phyloP scores from a whole-genome alignment of 2,329 filamentous ascomycete genomes.

The Alternaria sp. region DNA sequence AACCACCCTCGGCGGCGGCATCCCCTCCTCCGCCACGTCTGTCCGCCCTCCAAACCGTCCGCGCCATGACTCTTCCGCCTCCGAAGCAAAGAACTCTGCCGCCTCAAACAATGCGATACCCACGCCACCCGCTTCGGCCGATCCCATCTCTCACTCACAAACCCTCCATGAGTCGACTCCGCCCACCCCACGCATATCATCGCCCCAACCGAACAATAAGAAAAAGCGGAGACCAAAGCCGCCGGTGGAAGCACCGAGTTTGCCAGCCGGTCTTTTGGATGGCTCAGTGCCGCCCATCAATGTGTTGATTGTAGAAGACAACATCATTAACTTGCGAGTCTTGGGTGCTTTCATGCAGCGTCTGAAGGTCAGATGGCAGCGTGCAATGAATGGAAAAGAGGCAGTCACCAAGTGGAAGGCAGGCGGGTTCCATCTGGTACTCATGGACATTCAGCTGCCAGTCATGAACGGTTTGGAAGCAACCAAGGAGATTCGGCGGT shows the following conservation, averaged over 20 bases:
- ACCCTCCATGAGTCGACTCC: constrained; percentile 51
- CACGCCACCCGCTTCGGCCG: constrained; percentile 58
- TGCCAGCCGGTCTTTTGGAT: constrained; percentile 70
- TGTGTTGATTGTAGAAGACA: constrained; percentile 97
- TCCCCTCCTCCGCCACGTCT: constrained; percentile 50
- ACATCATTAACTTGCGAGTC: constrained; percentile 94
- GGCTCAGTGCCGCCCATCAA: constrained; percentile 93
- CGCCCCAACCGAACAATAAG: constrained; percentile 58
- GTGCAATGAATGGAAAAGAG: constrained; percentile 93
- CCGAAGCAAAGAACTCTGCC: constrained; percentile 52
- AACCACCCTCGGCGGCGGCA: constrained; percentile 61
- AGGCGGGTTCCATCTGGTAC: constrained; percentile 91
- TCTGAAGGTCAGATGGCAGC: constrained; percentile 94
- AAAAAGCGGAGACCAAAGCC: constrained; percentile 51
- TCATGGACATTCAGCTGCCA: constrained; percentile 98
- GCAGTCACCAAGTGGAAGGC: constrained; percentile 91
- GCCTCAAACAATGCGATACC: constrained; percentile 60
- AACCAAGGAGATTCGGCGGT: constrained; percentile 88
- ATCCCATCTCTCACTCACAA: constrained; percentile 49
- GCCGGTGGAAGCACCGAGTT: constrained; percentile 40
- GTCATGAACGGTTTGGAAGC: constrained; percentile 96
- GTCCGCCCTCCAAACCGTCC: constrained; percentile 39
- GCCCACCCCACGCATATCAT: constrained; percentile 57
- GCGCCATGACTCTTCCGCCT: constrained; percentile 51
- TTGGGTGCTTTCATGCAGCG: constrained; percentile 95